Evolutionary conservation across 139 green algal species (phyloP).

Genomic region (Chlorella sp.): DNA sequence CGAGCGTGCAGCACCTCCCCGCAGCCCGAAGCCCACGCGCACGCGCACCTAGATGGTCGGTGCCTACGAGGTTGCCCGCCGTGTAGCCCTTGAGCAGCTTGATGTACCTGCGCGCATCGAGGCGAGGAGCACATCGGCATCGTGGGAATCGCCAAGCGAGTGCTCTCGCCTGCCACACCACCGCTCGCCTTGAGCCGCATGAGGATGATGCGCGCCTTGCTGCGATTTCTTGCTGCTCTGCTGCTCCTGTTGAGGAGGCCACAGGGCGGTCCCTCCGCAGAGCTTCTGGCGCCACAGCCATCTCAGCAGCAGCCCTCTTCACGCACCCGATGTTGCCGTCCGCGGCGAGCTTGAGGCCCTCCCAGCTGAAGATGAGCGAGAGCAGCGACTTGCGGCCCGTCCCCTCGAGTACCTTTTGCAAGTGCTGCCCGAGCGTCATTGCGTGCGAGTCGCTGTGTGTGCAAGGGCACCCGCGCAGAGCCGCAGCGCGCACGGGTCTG

Average conservation of each 20-base stretch:
- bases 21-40: no score
- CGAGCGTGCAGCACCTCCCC: background rate
- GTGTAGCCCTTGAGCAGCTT: conserved; percentile 33
- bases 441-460: no score
- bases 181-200: no score
- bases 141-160: no score
- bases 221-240: background rate
- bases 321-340: conserved; percentile 48
- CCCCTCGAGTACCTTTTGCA: conserved; percentile 9
- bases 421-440: background rate
- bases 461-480: no score
- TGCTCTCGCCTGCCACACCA: no score
- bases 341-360: conserved; percentile 25
- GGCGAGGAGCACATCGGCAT: background rate
- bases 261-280: no score
- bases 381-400: conserved; percentile 16
- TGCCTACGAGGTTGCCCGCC: conserved; percentile 29
- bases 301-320: no score
- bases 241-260: no score
- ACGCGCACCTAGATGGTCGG: conserved; percentile 23
- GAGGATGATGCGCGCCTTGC: no score
- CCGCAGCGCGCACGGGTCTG: no score
- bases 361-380: conserved; percentile 9
- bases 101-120: conserved; percentile 5
- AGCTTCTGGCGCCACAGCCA: no score